phyloP scores from a whole-genome alignment of 768 basidiomycete genomes.

The Lactarius trivialis region DNA sequence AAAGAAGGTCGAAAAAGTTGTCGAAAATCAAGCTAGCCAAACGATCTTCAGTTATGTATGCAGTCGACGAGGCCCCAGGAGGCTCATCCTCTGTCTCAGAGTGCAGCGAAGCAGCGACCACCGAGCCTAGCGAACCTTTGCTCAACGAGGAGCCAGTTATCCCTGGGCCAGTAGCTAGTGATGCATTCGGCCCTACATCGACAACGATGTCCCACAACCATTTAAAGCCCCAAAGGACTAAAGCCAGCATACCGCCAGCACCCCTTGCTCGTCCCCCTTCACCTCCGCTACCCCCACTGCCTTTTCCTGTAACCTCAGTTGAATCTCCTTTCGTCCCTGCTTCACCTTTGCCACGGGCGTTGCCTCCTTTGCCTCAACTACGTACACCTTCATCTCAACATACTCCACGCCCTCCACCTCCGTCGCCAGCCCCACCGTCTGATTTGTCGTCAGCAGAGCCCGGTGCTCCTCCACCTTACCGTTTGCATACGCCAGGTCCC shows the following conservation, averaged over 20 bases:
- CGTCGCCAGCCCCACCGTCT: neutral
- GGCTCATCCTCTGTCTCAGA: neutral
- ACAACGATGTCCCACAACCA: neutral
- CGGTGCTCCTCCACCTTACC: neutral
- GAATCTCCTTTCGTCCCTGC: neutral
- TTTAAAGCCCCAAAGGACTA: neutral
- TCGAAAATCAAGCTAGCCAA: neutral
- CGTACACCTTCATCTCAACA: neutral
- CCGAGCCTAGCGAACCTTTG: neutral
- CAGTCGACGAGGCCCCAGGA: neutral
- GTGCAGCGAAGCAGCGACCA: neutral
- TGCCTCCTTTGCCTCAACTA: slow-evolving; percentile 7
- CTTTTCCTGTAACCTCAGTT: neutral
- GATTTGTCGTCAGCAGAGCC: neutral
- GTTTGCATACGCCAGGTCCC: neutral
- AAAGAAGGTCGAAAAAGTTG: slow-evolving; percentile 2
- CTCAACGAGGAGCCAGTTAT: neutral
- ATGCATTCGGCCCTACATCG: neutral
- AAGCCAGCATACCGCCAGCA: neutral
- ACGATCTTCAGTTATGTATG: neutral
- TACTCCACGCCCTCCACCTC: neutral
- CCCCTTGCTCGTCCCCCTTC: neutral
- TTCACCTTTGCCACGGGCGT: neutral
- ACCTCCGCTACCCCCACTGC: neutral
- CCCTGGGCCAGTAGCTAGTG: neutral